Conservation (phyloP, 1,139 yeast genomes). For the Hyphopichia buzzinii region DNA sequence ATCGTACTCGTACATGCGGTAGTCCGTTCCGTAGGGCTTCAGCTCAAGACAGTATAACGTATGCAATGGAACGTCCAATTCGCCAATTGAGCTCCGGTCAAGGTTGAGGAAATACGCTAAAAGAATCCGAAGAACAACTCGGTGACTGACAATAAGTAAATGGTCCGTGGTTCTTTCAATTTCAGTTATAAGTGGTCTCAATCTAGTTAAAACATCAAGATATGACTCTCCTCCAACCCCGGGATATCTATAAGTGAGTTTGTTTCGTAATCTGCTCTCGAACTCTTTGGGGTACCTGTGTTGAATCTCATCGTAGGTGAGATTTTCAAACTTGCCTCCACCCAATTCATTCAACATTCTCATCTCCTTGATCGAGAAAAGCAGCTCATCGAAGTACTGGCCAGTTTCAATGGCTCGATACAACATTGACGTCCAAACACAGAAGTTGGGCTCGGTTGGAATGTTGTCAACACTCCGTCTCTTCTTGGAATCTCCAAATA, state of each 20-base stretch:
- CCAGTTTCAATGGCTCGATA: constrained; percentile 78
- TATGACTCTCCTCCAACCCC: constrained; percentile 98
- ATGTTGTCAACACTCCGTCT: constrained; percentile 26
- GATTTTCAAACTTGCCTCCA: constrained; percentile 88
- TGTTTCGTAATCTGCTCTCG: constrained; percentile 68
- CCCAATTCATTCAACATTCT: constrained; percentile 92
- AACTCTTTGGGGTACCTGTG: constrained; percentile 72
- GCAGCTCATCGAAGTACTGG: constrained; percentile 64
- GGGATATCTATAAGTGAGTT: constrained; percentile 84
- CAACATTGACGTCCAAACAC: constrained; percentile 93
- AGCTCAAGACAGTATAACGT: constrained; percentile 87
- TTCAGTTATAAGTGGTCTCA: constrained; percentile 88
- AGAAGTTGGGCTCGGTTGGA: constrained; percentile 66
- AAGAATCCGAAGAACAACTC: constrained; percentile 86
- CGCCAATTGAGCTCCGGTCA: constrained; percentile 80
- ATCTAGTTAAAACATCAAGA: constrained; percentile 84
- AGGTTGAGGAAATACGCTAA: constrained; percentile 87
- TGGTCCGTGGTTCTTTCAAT: constrained; percentile 90
- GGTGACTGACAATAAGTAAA: constrained; percentile 76
- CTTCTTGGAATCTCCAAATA: constrained; percentile 22
- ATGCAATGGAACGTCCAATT: constrained; percentile 88
- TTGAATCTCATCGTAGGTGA: constrained; percentile 85
- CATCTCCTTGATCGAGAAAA: constrained; percentile 82
- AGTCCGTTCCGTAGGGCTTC: constrained; percentile 92
- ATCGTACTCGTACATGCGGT: constrained; percentile 84